These are phyloP conservation scores for Phialophora chinensis DNA, from an alignment of 2,329 filamentous ascomycete species.

Conservation along the genomic window DNA sequence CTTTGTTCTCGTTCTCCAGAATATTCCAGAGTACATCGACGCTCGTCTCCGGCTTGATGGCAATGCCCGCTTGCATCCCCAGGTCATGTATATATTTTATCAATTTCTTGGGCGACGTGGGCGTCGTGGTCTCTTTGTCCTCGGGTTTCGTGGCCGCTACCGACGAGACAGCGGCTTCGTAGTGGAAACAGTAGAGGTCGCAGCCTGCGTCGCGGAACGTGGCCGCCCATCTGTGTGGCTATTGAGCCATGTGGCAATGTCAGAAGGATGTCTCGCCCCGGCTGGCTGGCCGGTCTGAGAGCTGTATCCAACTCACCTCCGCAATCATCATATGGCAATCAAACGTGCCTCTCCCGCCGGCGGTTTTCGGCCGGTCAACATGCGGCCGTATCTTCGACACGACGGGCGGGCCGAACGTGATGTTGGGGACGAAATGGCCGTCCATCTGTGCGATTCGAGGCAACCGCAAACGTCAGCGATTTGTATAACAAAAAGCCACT, in stretches of 20 bases:
- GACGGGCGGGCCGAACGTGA: constrained; percentile 94
- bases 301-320: constrained; percentile 66
- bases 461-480: neutral
- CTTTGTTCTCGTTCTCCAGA: constrained; percentile 72
- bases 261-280: neutral
- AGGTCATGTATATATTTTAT: constrained; percentile 88
- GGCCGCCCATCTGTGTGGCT: constrained; percentile 98
- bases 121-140: constrained; percentile 65
- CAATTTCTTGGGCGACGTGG: constrained; percentile 82
- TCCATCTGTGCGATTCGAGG: constrained; percentile 66
- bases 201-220: constrained; percentile 93
- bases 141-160: constrained; percentile 82
- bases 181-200: constrained; percentile 99
- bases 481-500: neutral
- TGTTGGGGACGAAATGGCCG: constrained; percentile 97
- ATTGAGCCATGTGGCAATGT: constrained; percentile 14
- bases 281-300: neutral
- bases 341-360: constrained; percentile 84
- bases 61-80: constrained; percentile 89
- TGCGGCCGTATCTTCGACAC: constrained; percentile 91
- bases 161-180: constrained; percentile 86
- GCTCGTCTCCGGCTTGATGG: constrained; percentile 89
- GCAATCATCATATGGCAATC: constrained; percentile 99
- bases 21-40: constrained; percentile 94
- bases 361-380: constrained; percentile 74